phyloP scores from a whole-genome alignment of 2,329 filamentous ascomycete genomes.

The Aspergillus clavatus region DNA sequence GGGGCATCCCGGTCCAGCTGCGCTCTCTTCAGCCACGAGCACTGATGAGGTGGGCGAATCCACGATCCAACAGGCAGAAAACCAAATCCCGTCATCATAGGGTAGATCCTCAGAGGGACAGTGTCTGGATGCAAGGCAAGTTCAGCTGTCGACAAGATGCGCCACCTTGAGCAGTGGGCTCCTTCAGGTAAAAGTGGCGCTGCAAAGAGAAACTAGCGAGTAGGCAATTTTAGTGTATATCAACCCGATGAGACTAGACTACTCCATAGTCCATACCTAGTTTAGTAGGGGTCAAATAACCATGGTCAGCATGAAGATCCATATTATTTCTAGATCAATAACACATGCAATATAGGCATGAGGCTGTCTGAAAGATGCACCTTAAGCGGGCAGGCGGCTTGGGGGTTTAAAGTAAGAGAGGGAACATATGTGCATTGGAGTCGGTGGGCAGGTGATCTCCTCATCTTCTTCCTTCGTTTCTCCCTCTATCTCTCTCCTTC shows the following conservation, averaged over 20 bases:
- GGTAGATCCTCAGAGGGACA: slow-evolving; percentile 11
- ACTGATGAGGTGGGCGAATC: slow-evolving; percentile 13
- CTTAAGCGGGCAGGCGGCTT: too few relatives aligned
- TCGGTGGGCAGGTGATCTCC: background rate
- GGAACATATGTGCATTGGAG: too few relatives aligned
- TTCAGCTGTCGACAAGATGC: slow-evolving; percentile 21
- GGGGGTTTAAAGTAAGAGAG: too few relatives aligned
- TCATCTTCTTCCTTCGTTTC: background rate
- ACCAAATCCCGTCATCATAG: slow-evolving; percentile 10
- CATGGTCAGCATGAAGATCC: background rate
- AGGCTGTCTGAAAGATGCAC: too few relatives aligned
- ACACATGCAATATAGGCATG: too few relatives aligned
- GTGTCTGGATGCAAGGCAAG: slow-evolving; percentile 13
- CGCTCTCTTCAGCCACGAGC: slow-evolving; percentile 21
- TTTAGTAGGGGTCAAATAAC: background rate
- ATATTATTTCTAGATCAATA: background rate
- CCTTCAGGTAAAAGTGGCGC: slow-evolving; percentile 7
- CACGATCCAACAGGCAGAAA: slow-evolving; percentile 5
- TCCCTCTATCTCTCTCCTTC: background rate
- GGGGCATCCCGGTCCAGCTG: slow-evolving; percentile 18
- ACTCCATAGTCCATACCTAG: background rate
- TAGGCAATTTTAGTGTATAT: slow-evolving; percentile 11
- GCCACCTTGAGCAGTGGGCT: slow-evolving; percentile 16
- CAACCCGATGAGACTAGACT: background rate
- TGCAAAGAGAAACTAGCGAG: slow-evolving; percentile 14